These are phyloP conservation scores for Usnea hakonensis DNA, from an alignment of 495 filamentous ascomycete genomes.

Conservation along the genomic window DNA sequence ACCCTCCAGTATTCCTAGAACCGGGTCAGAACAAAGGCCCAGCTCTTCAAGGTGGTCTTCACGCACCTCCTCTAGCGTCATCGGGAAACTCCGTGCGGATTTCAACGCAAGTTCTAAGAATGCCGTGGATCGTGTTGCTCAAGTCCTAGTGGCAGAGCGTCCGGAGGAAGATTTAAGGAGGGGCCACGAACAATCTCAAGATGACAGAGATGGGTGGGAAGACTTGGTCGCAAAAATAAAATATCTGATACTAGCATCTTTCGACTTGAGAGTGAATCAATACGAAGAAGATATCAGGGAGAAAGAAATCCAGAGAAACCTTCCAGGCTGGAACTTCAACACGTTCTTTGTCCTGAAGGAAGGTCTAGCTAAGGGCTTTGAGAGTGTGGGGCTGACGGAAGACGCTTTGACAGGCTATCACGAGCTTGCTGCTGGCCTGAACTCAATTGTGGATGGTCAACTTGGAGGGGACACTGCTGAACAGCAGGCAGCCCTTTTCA, in stretches of 20 bases:
- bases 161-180: constrained; percentile 20
- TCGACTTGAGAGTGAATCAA: constrained; percentile 82
- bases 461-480: constrained; percentile 42
- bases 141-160: constrained; percentile 62
- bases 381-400: constrained; percentile 91
- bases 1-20: constrained; percentile 44
- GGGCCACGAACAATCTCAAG: constrained; percentile 32
- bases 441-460: constrained; percentile 73
- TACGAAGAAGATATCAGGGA: constrained; percentile 97
- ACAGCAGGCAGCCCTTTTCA: constrained; percentile 57
- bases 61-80: constrained; percentile 65
- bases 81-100: constrained; percentile 85
- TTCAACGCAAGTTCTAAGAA: constrained; percentile 83
- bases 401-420: constrained; percentile 91
- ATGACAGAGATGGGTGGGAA: constrained; percentile 64
- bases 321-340: constrained; percentile 98
- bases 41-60: constrained; percentile 62
- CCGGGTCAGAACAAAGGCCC: constrained; percentile 36
- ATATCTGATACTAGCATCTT: constrained; percentile 75
- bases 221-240: constrained; percentile 85
- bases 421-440: constrained; percentile 78
- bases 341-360: constrained; percentile 98
- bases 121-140: constrained; percentile 69
- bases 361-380: constrained; percentile 84
- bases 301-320: constrained; percentile 74